phyloP scores from a whole-genome alignment of 2,329 filamentous ascomycete genomes.

The Laburnicola sp. region DNA sequence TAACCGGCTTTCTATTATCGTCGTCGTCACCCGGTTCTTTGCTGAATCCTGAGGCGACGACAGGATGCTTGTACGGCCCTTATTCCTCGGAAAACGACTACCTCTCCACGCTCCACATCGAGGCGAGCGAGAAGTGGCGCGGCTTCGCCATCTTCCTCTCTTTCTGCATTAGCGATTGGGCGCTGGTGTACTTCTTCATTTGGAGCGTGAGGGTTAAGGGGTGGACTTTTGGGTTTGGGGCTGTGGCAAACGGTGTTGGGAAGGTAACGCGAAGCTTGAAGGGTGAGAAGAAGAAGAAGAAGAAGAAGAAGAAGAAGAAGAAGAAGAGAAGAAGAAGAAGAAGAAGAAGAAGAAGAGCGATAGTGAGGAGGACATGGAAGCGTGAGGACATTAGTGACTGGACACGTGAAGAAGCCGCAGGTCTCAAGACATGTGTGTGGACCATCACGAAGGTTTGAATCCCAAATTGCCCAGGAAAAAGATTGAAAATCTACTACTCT shows the following conservation, averaged over 20 bases:
- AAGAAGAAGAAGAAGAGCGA: conserved; percentile 2
- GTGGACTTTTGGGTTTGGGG: conserved; percentile 70
- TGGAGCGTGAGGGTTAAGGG: conserved; percentile 71
- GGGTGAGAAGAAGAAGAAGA: conserved; percentile 18
- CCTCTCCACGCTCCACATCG: conserved; percentile 61
- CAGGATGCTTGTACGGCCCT: conserved; percentile 70
- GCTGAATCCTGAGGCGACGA: conserved; percentile 61
- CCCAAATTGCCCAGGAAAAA: too few relatives aligned
- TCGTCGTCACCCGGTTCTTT: conserved; percentile 62
- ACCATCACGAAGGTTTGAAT: too few relatives aligned
- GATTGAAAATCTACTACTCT: too few relatives aligned
- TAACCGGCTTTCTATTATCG: conserved; percentile 57
- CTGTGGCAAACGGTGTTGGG: conserved; percentile 56
- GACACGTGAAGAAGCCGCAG: too few relatives aligned
- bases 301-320: not conserved
- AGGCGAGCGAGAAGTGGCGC: conserved; percentile 66
- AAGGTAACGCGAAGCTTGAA: conserved; percentile 27
- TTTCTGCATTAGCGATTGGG: conserved; percentile 72
- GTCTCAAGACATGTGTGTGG: too few relatives aligned
- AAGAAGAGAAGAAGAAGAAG: conserved; percentile 9
- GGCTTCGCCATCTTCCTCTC: conserved; percentile 73
- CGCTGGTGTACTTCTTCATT: conserved; percentile 75
- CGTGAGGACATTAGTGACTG: too few relatives aligned
- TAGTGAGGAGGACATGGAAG: too few relatives aligned
- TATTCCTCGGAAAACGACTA: conserved; percentile 69